Conservation (phyloP, 139 green algal genomes). For the Deuterostichococcus epilithicus region DNA sequence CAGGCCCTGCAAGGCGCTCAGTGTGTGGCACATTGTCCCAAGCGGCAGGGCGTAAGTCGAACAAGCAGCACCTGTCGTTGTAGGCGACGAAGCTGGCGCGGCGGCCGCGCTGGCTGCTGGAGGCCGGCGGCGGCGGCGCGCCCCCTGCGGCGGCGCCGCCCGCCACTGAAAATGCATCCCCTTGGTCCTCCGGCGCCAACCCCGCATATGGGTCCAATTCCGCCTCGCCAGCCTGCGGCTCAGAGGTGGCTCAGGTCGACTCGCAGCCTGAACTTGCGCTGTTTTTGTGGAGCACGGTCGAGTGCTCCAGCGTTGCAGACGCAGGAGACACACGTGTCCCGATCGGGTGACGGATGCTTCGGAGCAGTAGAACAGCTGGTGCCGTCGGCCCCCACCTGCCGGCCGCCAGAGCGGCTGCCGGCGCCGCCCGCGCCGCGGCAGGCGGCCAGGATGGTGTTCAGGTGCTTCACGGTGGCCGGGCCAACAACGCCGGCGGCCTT, state of each 20-base stretch:
- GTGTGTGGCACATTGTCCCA: not conserved
- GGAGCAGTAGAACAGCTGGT: no score
- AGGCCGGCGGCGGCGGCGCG: not conserved
- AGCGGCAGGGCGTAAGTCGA: no score
- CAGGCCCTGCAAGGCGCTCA: not conserved
- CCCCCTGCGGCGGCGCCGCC: not conserved
- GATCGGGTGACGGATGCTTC: not conserved
- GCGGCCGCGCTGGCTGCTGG: not conserved
- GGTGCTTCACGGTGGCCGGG: not conserved
- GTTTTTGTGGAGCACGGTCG: no score
- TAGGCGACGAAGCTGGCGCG: not conserved
- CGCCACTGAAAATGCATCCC: not conserved
- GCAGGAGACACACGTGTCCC: no score
- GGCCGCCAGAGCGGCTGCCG: no score
- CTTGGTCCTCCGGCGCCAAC: not conserved
- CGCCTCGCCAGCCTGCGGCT: not conserved
- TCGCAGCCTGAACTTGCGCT: no score
- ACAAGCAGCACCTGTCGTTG: not conserved
- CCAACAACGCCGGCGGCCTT: not conserved
- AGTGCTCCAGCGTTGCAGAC: not conserved
- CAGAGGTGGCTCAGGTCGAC: not conserved
- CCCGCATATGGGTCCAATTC: not conserved
- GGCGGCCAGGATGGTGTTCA: not conserved
- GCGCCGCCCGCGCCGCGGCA: not conserved
- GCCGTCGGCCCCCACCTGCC: no score